Base-by-base conservation (phyloP, 2,329 filamentous ascomycete genomes). In the Talaromyces piceae region DNA sequence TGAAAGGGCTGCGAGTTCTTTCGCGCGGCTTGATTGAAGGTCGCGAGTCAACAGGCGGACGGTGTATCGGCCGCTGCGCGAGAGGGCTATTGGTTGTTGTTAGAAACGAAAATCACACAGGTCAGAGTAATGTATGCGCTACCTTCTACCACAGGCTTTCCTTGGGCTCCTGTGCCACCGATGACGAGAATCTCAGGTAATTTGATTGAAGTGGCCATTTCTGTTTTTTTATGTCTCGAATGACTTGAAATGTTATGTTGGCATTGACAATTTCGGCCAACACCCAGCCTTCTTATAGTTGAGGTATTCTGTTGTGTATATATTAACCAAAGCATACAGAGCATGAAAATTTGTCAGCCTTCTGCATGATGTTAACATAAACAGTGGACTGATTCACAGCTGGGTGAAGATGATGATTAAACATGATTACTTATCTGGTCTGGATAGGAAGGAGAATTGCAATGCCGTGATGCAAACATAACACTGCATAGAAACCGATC, bases 91-190 rank as follows among this genome's bases (percentile, higher is more conserved):
- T n/a, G 26, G 16, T 41, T 4, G 13, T 11, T 45, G 20, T 52
- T 41, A 52, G 37, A 41, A 13, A 28, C 8, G 11, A 13, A 31
- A 11, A 13, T 4, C 18, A 3, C 5, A 37, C n/a, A 33, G 33
- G 33, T 20, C 6, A 20, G 3, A 3, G 7, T 37, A 9, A 22
- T 43, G 11, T 37, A 41, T 30, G 7, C 28, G 3, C 12, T 73
- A 22, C 70, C 70, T 27, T 67, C 63, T 47, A 77, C 63, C 1
- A 79, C 67, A 1, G 76, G 74, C 12, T 73, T 69, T 12, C 76
- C 76, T 59, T 79, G 77, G 33, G 76, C 77, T 3, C 76, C 76
- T 0, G 77, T 78, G 3, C 71, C 77, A 25, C 76, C 76, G 41
- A 79, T 67, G 45, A 78, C 46, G 5, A 52, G 45, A 11, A 52